Conservation (phyloP, 169 alveolate species). For the Eimeria falciformis region DNA sequence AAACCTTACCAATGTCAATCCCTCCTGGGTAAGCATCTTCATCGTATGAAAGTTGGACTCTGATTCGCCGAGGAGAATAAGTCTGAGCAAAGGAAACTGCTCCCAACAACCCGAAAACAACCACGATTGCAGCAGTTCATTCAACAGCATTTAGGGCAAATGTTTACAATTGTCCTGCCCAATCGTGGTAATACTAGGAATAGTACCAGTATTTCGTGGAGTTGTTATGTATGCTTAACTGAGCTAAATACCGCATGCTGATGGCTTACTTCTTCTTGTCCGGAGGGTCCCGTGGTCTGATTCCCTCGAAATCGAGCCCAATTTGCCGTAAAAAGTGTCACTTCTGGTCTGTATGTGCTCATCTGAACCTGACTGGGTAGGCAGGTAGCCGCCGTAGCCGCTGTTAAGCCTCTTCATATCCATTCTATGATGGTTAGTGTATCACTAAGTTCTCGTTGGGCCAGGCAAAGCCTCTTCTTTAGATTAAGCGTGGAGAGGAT, state of each 20-base stretch:
- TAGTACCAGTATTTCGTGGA: not conserved
- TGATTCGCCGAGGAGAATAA: constrained; percentile 49
- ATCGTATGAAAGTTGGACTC: constrained; percentile 73
- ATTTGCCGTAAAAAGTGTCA: constrained; percentile 53
- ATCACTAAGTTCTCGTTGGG: no score
- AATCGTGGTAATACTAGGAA: not conserved
- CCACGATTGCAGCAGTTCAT: not conserved
- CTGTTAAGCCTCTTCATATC: constrained; percentile 22
- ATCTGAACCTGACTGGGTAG: not conserved
- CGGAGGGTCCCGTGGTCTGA: not conserved
- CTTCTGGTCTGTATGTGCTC: constrained; percentile 18
- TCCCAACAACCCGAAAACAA: not conserved
- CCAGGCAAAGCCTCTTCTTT: no score
- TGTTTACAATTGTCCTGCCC: not conserved
- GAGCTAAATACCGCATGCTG: not conserved
- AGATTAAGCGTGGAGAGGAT: no score
- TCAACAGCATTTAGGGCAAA: not conserved
- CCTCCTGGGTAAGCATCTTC: constrained; percentile 79
- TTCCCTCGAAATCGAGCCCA: constrained; percentile 25
- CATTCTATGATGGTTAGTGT: not conserved
- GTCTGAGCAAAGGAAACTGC: constrained; percentile 51
- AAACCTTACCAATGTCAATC: constrained; percentile 73
- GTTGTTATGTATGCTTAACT: not conserved
- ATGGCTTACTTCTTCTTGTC: constrained; percentile 19
- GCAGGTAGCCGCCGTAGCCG: constrained; percentile 58